These are phyloP conservation scores for Coniochaeta sp. DNA, from an alignment of 2,329 filamentous ascomycete genomes.

Conservation along the genomic window DNA sequence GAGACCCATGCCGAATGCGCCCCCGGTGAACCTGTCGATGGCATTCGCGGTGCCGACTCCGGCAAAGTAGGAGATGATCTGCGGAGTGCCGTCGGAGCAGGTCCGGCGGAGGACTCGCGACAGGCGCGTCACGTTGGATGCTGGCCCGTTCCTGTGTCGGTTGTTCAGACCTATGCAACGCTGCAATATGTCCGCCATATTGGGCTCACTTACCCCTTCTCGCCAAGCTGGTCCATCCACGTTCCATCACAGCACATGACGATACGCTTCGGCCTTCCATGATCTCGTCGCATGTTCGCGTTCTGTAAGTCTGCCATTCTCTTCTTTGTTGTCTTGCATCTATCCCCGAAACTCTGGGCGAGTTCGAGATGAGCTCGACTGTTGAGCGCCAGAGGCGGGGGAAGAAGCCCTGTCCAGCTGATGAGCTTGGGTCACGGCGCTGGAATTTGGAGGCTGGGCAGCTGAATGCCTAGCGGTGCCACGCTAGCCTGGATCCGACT, in stretches of 20 bases:
- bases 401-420: not conserved
- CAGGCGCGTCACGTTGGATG: slow-evolving; percentile 22
- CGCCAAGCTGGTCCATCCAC: slow-evolving; percentile 24
- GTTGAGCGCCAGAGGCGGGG: not conserved
- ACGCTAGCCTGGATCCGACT: not conserved
- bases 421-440: not conserved
- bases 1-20: slow-evolving; percentile 23
- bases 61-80: slow-evolving; percentile 23
- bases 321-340: not conserved
- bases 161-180: not conserved
- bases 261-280: slow-evolving; percentile 15
- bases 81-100: slow-evolving; percentile 17
- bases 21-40: slow-evolving; percentile 21
- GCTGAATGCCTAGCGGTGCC: not conserved
- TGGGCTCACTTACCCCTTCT: slow-evolving; percentile 10
- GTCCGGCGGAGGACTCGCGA: slow-evolving; percentile 17
- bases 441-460: not conserved
- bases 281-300: not conserved
- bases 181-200: not conserved
- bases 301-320: not conserved
- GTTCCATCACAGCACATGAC: slow-evolving; percentile 25
- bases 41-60: slow-evolving; percentile 22
- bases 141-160: slow-evolving; percentile 11
- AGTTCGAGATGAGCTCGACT: not conserved
- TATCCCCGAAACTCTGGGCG: not conserved